Evolutionary conservation across 2,329 filamentous ascomycete genomes (phyloP).

Genomic region (Sporothrix pseudoabietina): DNA sequence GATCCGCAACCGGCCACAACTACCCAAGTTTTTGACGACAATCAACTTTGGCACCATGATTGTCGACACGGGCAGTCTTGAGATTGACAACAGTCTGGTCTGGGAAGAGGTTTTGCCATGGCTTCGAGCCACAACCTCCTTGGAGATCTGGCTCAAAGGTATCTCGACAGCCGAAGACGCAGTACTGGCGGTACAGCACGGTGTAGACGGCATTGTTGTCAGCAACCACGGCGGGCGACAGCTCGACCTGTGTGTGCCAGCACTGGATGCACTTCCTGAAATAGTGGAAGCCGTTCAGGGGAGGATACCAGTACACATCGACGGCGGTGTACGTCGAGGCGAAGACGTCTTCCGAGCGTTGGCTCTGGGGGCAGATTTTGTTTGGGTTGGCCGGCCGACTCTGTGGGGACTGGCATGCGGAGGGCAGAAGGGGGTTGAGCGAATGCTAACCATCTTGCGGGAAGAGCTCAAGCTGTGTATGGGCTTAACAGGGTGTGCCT

Average conservation of each 20-base stretch:
- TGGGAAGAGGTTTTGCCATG: conserved; percentile 25
- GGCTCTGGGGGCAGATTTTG: conserved; percentile 53
- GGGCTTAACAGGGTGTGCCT: conserved; percentile 22
- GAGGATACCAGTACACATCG: conserved; percentile 49
- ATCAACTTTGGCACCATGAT: conserved; percentile 18
- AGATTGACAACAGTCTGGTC: conserved; percentile 16
- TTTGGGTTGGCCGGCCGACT: conserved; percentile 51
- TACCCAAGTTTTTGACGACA: neutral
- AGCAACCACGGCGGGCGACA: conserved; percentile 54
- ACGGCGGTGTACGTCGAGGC: conserved; percentile 53
- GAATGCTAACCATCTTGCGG: conserved; percentile 23
- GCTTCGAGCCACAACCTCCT: conserved; percentile 22
- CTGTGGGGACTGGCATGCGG: conserved; percentile 50
- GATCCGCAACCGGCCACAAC: conserved; percentile 27
- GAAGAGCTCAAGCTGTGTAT: conserved; percentile 28
- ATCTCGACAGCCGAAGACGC: conserved; percentile 41
- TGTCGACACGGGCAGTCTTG: neutral
- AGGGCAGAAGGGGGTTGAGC: conserved; percentile 29
- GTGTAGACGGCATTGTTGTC: conserved; percentile 43
- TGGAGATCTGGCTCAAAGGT: conserved; percentile 41
- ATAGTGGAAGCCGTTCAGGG: conserved; percentile 52
- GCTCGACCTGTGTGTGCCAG: conserved; percentile 49
- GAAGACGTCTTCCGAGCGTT: conserved; percentile 58
- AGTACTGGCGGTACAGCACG: conserved; percentile 23
- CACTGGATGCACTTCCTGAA: conserved; percentile 48